Percentiles rank a stretch among this genome's conserved stretches.
Conservation (phyloP, 2,329 filamentous ascomycete genomes). For the Grosmannia clavigera region DNA sequence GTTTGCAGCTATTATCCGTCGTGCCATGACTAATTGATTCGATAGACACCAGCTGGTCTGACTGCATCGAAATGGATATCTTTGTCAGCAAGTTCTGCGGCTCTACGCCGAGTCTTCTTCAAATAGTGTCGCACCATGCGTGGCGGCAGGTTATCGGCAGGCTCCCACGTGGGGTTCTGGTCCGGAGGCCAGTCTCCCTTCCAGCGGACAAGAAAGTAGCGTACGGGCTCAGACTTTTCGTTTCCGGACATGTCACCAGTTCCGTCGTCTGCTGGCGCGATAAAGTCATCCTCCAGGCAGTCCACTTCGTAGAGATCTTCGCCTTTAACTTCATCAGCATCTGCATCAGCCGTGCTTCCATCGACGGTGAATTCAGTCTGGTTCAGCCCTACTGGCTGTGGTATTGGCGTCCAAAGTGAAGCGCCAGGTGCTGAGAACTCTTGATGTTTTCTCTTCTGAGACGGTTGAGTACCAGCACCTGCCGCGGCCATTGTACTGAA, state of each 20-base stretch:
- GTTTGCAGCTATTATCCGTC: not conserved
- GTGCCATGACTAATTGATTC: not conserved
- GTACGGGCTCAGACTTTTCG: conserved; percentile 14
- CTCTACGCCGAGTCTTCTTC: conserved; percentile 12
- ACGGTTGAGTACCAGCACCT: not conserved
- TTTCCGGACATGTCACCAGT: not conserved
- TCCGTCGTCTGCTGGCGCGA: conserved; percentile 23
- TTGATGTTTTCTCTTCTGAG: not conserved
- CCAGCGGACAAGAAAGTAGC: conserved; percentile 42
- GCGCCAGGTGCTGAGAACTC: not conserved
- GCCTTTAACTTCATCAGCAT: conserved; percentile 3
- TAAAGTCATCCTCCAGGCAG: conserved; percentile 22
- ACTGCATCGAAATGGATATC: not conserved
- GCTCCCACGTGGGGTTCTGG: conserved; percentile 48
- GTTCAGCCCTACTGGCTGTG: too few species aligned
- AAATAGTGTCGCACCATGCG: conserved; percentile 29
- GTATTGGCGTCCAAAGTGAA: too few species aligned
- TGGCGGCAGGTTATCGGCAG: conserved; percentile 34
- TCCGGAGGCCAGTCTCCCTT: conserved; percentile 42
- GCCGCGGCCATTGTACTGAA: too few species aligned
- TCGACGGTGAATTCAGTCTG: not conserved
- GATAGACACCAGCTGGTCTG: not conserved
- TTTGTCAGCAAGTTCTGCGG: not conserved
- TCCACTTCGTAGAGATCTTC: conserved; percentile 12
- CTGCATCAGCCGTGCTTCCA: conserved; percentile 2